Conservation (phyloP, 1,139 yeast species). For the Cylindricascospora bacillispora region DNA sequence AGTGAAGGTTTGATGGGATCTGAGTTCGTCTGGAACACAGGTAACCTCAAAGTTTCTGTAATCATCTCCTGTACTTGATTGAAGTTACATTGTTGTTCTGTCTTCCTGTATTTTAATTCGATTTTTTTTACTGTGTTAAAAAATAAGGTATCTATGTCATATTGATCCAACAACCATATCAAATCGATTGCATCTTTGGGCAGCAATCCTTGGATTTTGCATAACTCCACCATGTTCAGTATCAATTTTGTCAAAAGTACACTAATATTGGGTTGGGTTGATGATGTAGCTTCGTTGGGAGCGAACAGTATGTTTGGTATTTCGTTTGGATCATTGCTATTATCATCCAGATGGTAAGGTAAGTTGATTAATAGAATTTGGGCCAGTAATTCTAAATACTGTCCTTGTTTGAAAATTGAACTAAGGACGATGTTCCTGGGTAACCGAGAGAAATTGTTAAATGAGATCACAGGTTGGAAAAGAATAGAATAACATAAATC, state of each 20-base stretch:
- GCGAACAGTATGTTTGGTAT: too few species aligned
- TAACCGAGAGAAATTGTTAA: constrained; percentile 11
- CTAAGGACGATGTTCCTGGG: constrained; percentile 10
- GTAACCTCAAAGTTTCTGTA: too few species aligned
- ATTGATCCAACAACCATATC: constrained; percentile 10
- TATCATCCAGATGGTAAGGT: neutral
- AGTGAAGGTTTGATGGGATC: too few species aligned
- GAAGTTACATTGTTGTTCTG: too few species aligned
- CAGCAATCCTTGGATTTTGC: constrained; percentile 8
- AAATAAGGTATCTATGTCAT: constrained; percentile 18
- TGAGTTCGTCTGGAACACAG: too few species aligned
- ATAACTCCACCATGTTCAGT: constrained; percentile 9
- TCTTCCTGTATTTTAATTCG: constrained; percentile 5
- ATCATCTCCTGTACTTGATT: too few species aligned
- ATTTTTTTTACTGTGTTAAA: constrained; percentile 9
- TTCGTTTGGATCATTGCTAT: neutral
- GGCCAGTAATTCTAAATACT: constrained; percentile 9
- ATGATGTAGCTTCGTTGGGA: neutral
- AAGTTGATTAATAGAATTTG: constrained; percentile 4
- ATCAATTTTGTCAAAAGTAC: constrained; percentile 10
- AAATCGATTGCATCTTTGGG: constrained; percentile 8
- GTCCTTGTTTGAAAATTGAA: constrained; percentile 13
- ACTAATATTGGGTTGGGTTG: too few species aligned
- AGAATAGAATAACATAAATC: constrained; percentile 16
- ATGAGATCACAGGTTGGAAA: constrained; percentile 17